Evolutionary conservation across 352 stramenopile species (phyloP), one percentile per base, ranked within the genome.

Genomic region (Hyaloperonospora brassicae): DNA sequence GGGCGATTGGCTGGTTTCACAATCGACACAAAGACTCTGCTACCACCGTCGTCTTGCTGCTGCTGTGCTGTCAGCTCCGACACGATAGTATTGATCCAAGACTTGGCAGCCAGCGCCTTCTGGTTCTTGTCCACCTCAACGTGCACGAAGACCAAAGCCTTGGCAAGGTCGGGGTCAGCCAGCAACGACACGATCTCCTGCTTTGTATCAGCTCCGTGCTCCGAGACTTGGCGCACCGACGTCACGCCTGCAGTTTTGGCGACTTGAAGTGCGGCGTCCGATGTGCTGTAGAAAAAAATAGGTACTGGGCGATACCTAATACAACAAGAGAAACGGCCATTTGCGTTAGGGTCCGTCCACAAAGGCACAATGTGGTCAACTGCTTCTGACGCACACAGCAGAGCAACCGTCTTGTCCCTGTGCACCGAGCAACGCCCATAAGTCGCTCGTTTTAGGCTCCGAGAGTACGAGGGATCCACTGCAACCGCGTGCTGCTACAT

Each of bases 281-380:
- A 85, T 12, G 66, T 45, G 40, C 70, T 86, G 57, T 83, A 85
- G 34, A 88, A 76, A 7, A 68, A 66, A 50, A 86, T 63, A 4
- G 80, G 77, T 53, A 87, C 66, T 52, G 76, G 77, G 7, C 72
- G 73, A 46, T 75, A 87, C 45, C 79, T 90, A 27, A 35, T n/a
- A n/a, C 25, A 54, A 50, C 21, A 50, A 8, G 22, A 40, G 53
- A 5, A 31, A 30, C 36, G 54, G 11, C 21, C 38, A n/a, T 48
- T 38, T 48, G 45, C 47, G 11, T n/a, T n/a, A n/a, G n/a, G n/a
- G n/a, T n/a, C n/a, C n/a, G n/a, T n/a, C n/a, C n/a, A n/a, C n/a
- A n/a, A n/a, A n/a, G n/a, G n/a, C n/a, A n/a, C n/a, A n/a, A n/a
- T n/a, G n/a, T n/a, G n/a, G n/a, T n/a, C n/a, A n/a, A n/a, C n/a